phyloP scores from a whole-genome alignment of 768 basidiomycete species.

The Rhizopogon vulgaris region DNA sequence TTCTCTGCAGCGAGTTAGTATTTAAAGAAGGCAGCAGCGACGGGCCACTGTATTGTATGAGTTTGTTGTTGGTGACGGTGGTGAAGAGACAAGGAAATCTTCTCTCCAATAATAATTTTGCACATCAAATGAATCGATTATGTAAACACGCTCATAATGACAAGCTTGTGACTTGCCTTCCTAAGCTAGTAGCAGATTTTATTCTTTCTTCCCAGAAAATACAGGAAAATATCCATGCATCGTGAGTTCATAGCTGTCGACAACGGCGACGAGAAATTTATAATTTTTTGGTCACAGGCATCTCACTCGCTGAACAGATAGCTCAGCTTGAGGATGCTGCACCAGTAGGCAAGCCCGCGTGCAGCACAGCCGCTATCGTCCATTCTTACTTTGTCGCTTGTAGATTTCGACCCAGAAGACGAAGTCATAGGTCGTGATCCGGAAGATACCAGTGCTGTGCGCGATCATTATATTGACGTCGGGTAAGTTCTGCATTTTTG shows the following conservation, averaged over 20 bases:
- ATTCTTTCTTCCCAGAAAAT: too few species aligned
- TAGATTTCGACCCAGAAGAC: slow-evolving; percentile 77
- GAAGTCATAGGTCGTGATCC: slow-evolving; percentile 39
- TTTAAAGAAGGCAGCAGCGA: slow-evolving; percentile 17
- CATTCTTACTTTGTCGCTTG: slow-evolving; percentile 5
- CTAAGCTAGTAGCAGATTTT: too few species aligned
- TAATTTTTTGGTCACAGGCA: slow-evolving; percentile 21
- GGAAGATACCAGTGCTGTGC: slow-evolving; percentile 29
- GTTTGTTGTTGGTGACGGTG: slow-evolving; percentile 27
- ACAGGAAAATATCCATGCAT: slow-evolving; percentile 14
- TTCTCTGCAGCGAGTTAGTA: slow-evolving; percentile 12
- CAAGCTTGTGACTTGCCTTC: not conserved
- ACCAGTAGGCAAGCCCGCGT: slow-evolving; percentile 51
- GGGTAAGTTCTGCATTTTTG: slow-evolving; percentile 45
- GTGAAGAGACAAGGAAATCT: slow-evolving; percentile 21
- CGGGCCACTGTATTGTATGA: slow-evolving; percentile 19
- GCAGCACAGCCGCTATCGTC: slow-evolving; percentile 1
- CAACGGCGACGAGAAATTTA: slow-evolving; percentile 1
- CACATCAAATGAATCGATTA: slow-evolving; percentile 14
- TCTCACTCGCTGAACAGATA: slow-evolving; percentile 76
- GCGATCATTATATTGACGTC: slow-evolving; percentile 82
- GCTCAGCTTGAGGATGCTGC: slow-evolving; percentile 69
- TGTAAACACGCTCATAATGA: slow-evolving; percentile 1
- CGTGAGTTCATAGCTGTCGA: slow-evolving; percentile 17
- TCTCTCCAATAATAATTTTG: slow-evolving; percentile 8